Percentiles rank a stretch among this genome's conserved stretches.
Conservation (phyloP, 495 filamentous ascomycete species). For the Talaromyces liani region DNA sequence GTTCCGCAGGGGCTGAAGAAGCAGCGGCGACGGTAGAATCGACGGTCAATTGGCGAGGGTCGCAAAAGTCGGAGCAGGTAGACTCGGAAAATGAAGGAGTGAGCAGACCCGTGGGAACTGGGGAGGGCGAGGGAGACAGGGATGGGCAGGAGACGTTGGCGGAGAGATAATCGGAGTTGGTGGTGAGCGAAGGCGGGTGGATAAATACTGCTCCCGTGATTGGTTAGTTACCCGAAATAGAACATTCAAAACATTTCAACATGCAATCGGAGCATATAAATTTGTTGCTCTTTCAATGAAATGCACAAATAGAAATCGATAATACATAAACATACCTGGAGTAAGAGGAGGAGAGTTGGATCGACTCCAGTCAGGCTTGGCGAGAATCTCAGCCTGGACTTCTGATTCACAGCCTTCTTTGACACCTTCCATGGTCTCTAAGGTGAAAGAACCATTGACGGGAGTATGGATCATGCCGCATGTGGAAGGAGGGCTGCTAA, state of each 20-base stretch:
- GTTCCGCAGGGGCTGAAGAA: slow-evolving; percentile 46
- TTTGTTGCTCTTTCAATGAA: not conserved
- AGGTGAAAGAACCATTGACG: slow-evolving; percentile 69
- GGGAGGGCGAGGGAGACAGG: slow-evolving; percentile 56
- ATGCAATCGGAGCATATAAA: not conserved
- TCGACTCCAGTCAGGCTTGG: slow-evolving; percentile 67
- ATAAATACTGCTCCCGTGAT: slow-evolving; percentile 62
- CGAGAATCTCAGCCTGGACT: slow-evolving; percentile 66
- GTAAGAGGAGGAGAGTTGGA: slow-evolving; percentile 80
- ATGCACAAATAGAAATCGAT: slow-evolving; percentile 10
- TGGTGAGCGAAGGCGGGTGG: slow-evolving; percentile 61
- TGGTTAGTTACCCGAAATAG: slow-evolving; percentile 9
- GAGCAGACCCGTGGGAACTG: slow-evolving; percentile 52
- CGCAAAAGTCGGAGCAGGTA: slow-evolving; percentile 64
- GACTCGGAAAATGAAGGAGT: slow-evolving; percentile 37
- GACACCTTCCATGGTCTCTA: slow-evolving; percentile 68
- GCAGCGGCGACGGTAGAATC: slow-evolving; percentile 46
- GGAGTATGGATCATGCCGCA: slow-evolving; percentile 75
- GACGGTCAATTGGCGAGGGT: slow-evolving; percentile 86
- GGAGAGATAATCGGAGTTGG: slow-evolving; percentile 66
- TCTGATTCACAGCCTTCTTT: slow-evolving; percentile 77
- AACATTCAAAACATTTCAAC: not conserved
- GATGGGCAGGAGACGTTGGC: slow-evolving; percentile 66
- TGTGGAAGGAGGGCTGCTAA: slow-evolving; percentile 78
- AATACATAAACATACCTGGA: slow-evolving; percentile 63